Evolutionary conservation across 495 filamentous ascomycete species (phyloP), one percentile per base, ranked within the genome.

Genomic region (Aspergillus wentii): DNA sequence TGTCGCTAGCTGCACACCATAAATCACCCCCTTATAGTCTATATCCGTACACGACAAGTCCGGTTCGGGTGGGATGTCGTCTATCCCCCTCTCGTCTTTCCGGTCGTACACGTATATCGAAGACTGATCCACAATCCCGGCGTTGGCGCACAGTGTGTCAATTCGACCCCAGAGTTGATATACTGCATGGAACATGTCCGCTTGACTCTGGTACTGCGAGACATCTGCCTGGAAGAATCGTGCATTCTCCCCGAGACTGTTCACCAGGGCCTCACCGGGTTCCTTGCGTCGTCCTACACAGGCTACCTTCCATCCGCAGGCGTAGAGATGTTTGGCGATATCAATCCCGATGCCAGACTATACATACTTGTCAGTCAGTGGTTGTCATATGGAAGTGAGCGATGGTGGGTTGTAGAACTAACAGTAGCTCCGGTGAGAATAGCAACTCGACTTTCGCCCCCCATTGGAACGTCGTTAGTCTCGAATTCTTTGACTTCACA

Each of bases 291-390:
- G 53, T 11, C 50, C 53, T 25, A 51, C 27, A 28, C 47, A 54
- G 15, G 56, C 56, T 10, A 57, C 44, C 26, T 38, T 54, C 53
- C 50, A 57, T 35, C 53, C 53, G 22, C 49, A 44, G 17, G 30
- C 8, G 23, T 33, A 36, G n/a, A 60, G 48, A 29, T 52, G 38
- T 30, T 42, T 44, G 22, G 30, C 43, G 2, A 60, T 25, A 15
- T 57, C 50, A 37, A 46, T 17, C 20, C 56, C 56, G 8, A 60
- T 53, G 29, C 56, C 56, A n/a, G 56, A 60, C 56, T 60, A 27
- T 18, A 28, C n/a, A n/a, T n/a, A n/a, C n/a, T n/a, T n/a, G n/a
- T n/a, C n/a, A n/a, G n/a, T n/a, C n/a, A n/a, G n/a, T n/a, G n/a
- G n/a, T n/a, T n/a, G n/a, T n/a, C n/a, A n/a, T n/a, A n/a, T n/a